Evolutionary conservation across 169 alveolate species (phyloP), one percentile per base, ranked within the genome.

Genomic region (Amoebophrya sp.): DNA sequence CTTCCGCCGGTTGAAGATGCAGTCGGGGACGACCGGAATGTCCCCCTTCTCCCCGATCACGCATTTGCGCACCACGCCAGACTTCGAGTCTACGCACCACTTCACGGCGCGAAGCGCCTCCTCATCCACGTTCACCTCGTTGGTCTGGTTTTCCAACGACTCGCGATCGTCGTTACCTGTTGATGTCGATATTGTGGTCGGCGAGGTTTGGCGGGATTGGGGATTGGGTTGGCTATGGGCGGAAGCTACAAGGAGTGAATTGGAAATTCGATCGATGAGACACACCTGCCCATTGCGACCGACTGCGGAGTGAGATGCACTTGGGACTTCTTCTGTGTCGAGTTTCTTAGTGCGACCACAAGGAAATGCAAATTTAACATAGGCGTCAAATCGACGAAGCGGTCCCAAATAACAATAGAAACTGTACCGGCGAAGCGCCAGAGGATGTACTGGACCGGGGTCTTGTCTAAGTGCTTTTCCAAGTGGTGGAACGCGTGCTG

Each of bases 401-500:
- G n/a, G n/a, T n/a, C n/a, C n/a, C n/a, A n/a, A n/a, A n/a, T n/a
- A n/a, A n/a, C n/a, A n/a, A n/a, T n/a, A n/a, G n/a, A n/a, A n/a
- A n/a, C n/a, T n/a, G n/a, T n/a, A n/a, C n/a, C 93, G 40, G 92
- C 93, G 69, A 89, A 92, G 38, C 93, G 93, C 93, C 92, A 90
- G 89, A 92, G 91, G 92, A 92, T 92, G 93, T 92, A 92, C 70
- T 89, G 91, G 0, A 89, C 91, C 42, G 93, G 92, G 45, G 92
- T 89, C 67, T 87, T 58, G 88, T 92, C 91, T 91, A 92, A 67
- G 91, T 92, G 92, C 91, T 89, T 88, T 92, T 92, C 93, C 92
- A 92, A 88, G 90, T 92, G 93, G 34, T 92, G 93, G 93, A 92
- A 92, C 34, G 93, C 93, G 41, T 92, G 93, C 92, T 92, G 93